Evolutionary conservation across 2,329 filamentous ascomycete species (phyloP).

Genomic region (Pleurostoma richardsiae): DNA sequence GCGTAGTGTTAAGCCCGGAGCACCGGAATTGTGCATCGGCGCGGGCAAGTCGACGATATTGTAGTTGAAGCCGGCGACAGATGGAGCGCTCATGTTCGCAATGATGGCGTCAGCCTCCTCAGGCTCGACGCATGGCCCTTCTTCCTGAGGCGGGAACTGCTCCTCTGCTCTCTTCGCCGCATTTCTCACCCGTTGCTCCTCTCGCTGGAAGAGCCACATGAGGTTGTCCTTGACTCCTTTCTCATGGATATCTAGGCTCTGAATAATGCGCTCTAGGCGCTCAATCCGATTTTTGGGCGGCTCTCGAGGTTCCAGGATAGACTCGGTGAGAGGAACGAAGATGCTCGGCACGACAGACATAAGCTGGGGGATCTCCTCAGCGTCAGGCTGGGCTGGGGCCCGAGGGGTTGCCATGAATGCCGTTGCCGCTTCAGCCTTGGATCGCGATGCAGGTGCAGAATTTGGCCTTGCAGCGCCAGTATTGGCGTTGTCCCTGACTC

Average conservation of each 20-base stretch:
- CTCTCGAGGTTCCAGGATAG: slow-evolving; percentile 19
- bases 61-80: slow-evolving; percentile 14
- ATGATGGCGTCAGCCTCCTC: slow-evolving; percentile 20
- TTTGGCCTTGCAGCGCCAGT: no score
- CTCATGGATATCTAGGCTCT: slow-evolving; percentile 22
- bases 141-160: background rate
- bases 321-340: slow-evolving; percentile 25
- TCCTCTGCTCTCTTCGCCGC: slow-evolving; percentile 11
- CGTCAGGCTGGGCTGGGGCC: background rate
- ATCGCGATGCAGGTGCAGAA: no score
- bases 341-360: slow-evolving; percentile 20
- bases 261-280: slow-evolving; percentile 19
- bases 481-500: no score
- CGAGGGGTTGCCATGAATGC: no score
- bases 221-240: slow-evolving; percentile 23
- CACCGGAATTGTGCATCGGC: background rate
- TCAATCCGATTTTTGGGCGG: slow-evolving; percentile 18
- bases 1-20: slow-evolving; percentile 5
- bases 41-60: slow-evolving; percentile 10
- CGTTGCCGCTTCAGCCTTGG: no score
- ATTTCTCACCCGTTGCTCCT: slow-evolving; percentile 21
- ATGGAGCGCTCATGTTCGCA: slow-evolving; percentile 16
- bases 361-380: slow-evolving; percentile 19
- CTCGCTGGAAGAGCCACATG: slow-evolving; percentile 24
- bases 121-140: background rate